These are phyloP conservation scores for Coccomyxa subellipsoidea DNA, from an alignment of 163 green algal genomes.

Conservation along the genomic window DNA sequence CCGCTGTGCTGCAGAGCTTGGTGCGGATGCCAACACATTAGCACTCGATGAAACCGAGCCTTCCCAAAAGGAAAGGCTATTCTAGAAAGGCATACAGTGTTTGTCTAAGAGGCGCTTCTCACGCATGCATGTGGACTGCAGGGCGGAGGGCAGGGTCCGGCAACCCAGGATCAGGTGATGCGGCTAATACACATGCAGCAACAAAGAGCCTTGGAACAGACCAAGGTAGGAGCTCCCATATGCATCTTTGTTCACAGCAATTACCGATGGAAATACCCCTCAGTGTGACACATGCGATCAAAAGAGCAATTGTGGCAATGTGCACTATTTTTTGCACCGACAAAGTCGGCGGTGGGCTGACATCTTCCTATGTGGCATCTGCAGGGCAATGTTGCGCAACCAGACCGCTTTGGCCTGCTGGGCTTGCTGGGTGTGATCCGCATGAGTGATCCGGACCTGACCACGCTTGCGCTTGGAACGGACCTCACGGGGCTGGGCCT, in stretches of 20 bases:
- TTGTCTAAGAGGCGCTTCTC: conserved; percentile 30
- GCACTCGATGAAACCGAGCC: too few species aligned
- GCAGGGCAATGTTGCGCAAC: conserved; percentile 12
- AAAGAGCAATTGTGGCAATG: too few species aligned
- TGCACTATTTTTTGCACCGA: too few species aligned
- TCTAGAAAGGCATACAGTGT: too few species aligned
- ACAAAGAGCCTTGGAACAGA: not conserved
- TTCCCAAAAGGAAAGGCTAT: too few species aligned
- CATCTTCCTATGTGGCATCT: not conserved
- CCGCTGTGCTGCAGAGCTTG: not conserved
- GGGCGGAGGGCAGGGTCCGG: conserved; percentile 5
- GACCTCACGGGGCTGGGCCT: conserved; percentile 95
- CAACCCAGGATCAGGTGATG: not conserved
- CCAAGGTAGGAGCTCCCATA: not conserved
- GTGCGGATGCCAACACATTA: not conserved
- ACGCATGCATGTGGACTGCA: conserved; percentile 27
- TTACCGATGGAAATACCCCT: too few species aligned
- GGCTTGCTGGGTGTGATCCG: conserved; percentile 89
- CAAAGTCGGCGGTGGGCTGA: not conserved
- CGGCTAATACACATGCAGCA: conserved; percentile 8
- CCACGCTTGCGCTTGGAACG: conserved; percentile 89
- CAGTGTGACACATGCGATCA: too few species aligned
- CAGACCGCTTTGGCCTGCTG: conserved; percentile 87
- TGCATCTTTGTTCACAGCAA: too few species aligned
- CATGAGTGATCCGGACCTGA: conserved; percentile 81